Base-by-base conservation (phyloP, 176 grass and related monocot genomes). In the Areca catechu region DNA sequence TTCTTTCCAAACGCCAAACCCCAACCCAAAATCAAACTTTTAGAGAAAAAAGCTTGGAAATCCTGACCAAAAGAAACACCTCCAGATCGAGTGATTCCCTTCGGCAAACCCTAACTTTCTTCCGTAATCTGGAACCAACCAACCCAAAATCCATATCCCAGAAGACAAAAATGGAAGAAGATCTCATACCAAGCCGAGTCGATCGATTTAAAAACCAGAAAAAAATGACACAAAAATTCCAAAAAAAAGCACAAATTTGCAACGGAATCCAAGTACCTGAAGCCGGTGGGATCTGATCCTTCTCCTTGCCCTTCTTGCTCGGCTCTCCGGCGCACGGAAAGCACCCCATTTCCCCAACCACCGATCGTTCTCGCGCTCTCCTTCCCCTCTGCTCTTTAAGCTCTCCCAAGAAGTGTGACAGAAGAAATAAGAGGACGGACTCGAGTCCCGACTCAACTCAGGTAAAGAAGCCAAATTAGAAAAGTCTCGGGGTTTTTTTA, bases 291-390 rank as follows among this genome's bases (percentile, higher is more conserved):
- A 70, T 48, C 54, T 49, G 54, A 24, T 22, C 19, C 53, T 22
- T 70, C 15, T 58, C 68, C 20, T 60, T 50, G 19, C 22, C 34
- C 34, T 43, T 43, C 34, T 14, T 51, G 24, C 28, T 57, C 29
- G 52, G 66, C 34, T 49, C 43, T 60, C 24, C 48, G 43, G 56
- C 17, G 49, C 68, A 71, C 47, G 48, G n/a, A 28, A 71, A 51
- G 56, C 57, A 71, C 7, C 67, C 67, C 67, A 70, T 70, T 55
- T 50, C 20, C 37, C 7, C 67, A 19, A 48, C 20, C 66, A 20
- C 20, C 10, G 34, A 43, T 43, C 34, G 34, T 5, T 48, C 19
- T 22, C 24, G 20, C 19, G 25, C 19, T 49, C 53, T 43, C 14
- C 10, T 43, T 14, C 53, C 18, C 5, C 9, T 12, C 34, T 10